Evolutionary conservation across 345 rosid species (phyloP), one percentile per base, ranked within the genome.

Genomic region (Orychophragmus violaceus): DNA sequence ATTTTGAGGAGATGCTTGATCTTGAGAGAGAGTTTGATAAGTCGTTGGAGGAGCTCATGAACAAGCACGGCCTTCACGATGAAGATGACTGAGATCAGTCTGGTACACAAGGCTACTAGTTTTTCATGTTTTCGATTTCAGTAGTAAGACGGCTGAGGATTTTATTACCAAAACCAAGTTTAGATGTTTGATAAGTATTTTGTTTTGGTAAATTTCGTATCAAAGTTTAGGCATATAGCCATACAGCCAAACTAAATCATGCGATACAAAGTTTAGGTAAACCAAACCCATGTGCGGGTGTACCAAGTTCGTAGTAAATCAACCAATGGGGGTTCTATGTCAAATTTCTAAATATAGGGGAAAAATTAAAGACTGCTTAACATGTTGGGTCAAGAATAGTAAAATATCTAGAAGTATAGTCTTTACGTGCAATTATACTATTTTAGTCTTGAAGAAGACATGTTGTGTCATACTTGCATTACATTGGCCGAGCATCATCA

Each of bases 1-100:
- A 85, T n/a, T 62, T 78, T 71, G 77, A 83, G 59, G 97, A 86
- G 77, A 81, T 78, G 62, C 42, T 84, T 3, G 84, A 67, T n/a
- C 33, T 86, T 14, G 97, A 93, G 80, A 78, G 74, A 29, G 87
- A 72, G 57, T 83, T 77, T 36, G 46, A 41, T 14, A 30, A 53
- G 8, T 70, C 78, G 9, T 64, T 84, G 17, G 66, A 60, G 33
- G 8, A 48, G 39, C 84, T 93, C 19, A 84, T 87, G 96, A 60
- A 69, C 61, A 83, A 82, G 79, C 82, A 84, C 19, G 45, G 73
- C 11, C 77, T 70, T 13, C 2, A 54, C 45, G 33, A 59, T 59
- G 72, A 9, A 25, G 68, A 73, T 42, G 72, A 59, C 57, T n/a
- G n/a, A n/a, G n/a, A n/a, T n/a, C n/a, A n/a, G n/a, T n/a, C n/a